Conservation (phyloP, 2,329 filamentous ascomycete species). For the Colletotrichum orbiculare region DNA sequence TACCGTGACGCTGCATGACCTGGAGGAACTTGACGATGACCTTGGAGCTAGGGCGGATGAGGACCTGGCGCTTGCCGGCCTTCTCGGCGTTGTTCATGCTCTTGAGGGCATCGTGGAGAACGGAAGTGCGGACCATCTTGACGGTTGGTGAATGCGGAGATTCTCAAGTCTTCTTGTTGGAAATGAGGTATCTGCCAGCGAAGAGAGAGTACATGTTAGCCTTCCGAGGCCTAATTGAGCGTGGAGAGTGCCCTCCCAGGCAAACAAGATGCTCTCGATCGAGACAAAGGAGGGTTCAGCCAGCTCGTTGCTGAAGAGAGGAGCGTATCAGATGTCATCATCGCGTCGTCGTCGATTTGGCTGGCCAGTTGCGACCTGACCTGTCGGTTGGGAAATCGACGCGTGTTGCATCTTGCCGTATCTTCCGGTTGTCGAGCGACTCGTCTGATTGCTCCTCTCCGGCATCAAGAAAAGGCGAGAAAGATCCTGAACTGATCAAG, state of each 20-base stretch:
- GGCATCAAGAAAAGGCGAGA: slow-evolving; percentile 62
- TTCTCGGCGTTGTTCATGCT: slow-evolving; percentile 99
- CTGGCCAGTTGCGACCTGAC: slow-evolving; percentile 16
- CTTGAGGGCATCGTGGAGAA: slow-evolving; percentile 99
- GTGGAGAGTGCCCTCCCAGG: slow-evolving; percentile 75
- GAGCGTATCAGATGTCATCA: slow-evolving; percentile 64
- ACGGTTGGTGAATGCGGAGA: slow-evolving; percentile 71
- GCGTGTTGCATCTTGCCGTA: slow-evolving; percentile 1
- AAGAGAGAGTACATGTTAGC: slow-evolving; percentile 62
- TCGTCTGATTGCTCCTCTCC: slow-evolving; percentile 70
- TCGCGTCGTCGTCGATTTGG: slow-evolving; percentile 40
- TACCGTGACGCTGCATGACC: slow-evolving; percentile 99
- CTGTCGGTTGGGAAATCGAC: slow-evolving; percentile 32
- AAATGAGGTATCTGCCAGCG: slow-evolving; percentile 73
- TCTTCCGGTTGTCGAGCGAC: slow-evolving; percentile 36
- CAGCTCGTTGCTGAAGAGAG: slow-evolving; percentile 72
- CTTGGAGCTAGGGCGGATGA: slow-evolving; percentile 98
- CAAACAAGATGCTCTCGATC: slow-evolving; percentile 40
- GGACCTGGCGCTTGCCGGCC: slow-evolving; percentile 98
- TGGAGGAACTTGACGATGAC: slow-evolving; percentile 99
- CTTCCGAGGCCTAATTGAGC: slow-evolving; percentile 68
- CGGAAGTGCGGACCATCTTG: slow-evolving; percentile 99
- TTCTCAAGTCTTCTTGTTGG: slow-evolving; percentile 77
- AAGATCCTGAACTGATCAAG: slow-evolving; percentile 47
- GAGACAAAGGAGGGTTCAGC: slow-evolving; percentile 72